These are phyloP conservation scores for Rosa multiflora DNA, from an alignment of 306 rosid genomes.

Conservation along the genomic window DNA sequence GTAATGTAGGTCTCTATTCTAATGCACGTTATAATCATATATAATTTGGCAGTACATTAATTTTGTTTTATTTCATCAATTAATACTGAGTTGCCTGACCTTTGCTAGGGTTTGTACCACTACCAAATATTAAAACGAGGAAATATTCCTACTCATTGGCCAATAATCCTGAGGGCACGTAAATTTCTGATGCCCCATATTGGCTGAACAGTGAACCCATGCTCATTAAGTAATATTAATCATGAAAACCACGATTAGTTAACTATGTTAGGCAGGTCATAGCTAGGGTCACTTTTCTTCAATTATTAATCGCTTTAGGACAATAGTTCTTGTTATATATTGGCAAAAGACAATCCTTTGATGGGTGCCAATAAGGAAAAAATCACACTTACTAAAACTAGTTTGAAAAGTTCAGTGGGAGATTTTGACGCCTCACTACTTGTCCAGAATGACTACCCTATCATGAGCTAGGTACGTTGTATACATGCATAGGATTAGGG, in stretches of 20 bases:
- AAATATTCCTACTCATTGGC: slow-evolving; percentile 2
- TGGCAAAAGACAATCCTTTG: neutral
- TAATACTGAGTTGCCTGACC: neutral
- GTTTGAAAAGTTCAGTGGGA: neutral
- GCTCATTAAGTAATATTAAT: neutral
- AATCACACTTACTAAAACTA: neutral
- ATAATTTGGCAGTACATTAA: neutral
- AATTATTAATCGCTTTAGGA: neutral
- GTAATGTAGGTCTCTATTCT: neutral
- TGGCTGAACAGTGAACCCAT: neutral
- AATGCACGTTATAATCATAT: neutral
- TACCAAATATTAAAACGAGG: neutral
- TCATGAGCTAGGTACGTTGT: no score
- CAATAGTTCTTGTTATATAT: neutral
- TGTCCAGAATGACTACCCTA: no score
- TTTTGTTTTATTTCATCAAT: neutral
- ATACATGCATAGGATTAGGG: no score
- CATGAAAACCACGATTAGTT: neutral
- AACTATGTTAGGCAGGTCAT: neutral
- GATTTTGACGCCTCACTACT: slow-evolving; percentile 3
- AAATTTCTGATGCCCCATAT: neutral
- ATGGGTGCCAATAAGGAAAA: slow-evolving; percentile 4
- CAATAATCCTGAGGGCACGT: neutral
- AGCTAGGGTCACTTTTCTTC: neutral
- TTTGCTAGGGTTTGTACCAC: neutral